Evolutionary conservation across 1,284 basidiomycete genomes (phyloP).

Genomic region (Cryptococcus neoformans): DNA sequence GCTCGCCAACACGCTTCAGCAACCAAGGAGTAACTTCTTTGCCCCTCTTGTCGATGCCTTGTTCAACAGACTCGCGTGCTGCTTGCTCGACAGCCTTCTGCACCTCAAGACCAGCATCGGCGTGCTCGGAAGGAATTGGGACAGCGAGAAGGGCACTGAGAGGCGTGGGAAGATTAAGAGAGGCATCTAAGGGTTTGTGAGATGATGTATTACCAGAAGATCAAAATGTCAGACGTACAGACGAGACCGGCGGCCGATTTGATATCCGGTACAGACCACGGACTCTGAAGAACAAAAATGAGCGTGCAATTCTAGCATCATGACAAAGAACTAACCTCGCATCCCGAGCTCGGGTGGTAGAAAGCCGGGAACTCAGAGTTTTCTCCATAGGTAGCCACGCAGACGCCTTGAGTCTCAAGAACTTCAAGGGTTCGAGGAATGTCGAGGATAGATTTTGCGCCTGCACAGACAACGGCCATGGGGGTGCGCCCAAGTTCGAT

Average conservation of each 20-base stretch:
- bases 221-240: slow-evolving; percentile 52
- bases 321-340: slow-evolving; percentile 57
- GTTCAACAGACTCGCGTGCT: slow-evolving; percentile 74
- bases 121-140: slow-evolving; percentile 80
- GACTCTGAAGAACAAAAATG: slow-evolving; percentile 54
- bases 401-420: slow-evolving; percentile 96
- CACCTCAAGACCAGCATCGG: slow-evolving; percentile 64
- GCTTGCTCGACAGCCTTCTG: slow-evolving; percentile 83
- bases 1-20: slow-evolving; percentile 74
- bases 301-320: slow-evolving; percentile 4
- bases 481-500: slow-evolving; percentile 71
- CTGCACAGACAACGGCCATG: slow-evolving; percentile 88
- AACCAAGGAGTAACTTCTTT: slow-evolving; percentile 98
- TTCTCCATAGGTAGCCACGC: slow-evolving; percentile 75
- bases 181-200: slow-evolving; percentile 28
- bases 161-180: slow-evolving; percentile 40
- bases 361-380: slow-evolving; percentile 90
- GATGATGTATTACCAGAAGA: not conserved
- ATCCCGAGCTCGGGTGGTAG: slow-evolving; percentile 80
- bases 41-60: slow-evolving; percentile 75
- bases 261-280: slow-evolving; percentile 63
- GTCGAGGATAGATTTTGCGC: slow-evolving; percentile 93
- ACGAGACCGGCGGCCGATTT: slow-evolving; percentile 65
- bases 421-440: slow-evolving; percentile 92
- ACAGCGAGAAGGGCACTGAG: slow-evolving; percentile 70